phyloP scores from a whole-genome alignment of 148 eudicot species.

The Arbutus unedo region DNA sequence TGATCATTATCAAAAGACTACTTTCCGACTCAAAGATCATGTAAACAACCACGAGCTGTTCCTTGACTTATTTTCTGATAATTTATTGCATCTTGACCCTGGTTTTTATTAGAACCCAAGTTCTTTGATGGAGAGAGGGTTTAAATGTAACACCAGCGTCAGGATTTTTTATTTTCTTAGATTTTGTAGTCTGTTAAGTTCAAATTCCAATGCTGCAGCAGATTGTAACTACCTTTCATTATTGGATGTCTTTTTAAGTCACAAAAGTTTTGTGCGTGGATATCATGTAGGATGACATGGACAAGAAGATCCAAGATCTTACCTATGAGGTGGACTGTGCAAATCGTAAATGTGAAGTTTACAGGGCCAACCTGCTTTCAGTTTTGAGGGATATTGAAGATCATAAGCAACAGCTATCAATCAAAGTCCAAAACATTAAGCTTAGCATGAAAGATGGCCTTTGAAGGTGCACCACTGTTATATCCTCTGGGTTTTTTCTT shows the following conservation, averaged over 20 bases:
- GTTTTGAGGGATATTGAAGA: constrained; percentile 35
- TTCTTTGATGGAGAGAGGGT: not conserved
- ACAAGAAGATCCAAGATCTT: constrained; percentile 37
- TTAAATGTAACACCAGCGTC: not conserved
- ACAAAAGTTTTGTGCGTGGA: not conserved
- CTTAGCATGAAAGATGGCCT: constrained; percentile 28
- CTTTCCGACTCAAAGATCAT: not conserved
- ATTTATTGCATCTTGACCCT: not conserved
- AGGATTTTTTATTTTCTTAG: not conserved
- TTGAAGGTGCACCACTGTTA: constrained; percentile 22
- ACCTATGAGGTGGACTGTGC: constrained; percentile 30
- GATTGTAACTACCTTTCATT: not conserved
- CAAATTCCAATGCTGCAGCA: not conserved
- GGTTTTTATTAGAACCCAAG: not conserved
- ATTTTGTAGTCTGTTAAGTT: not conserved
- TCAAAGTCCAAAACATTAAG: constrained; percentile 35
- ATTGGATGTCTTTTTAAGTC: not conserved
- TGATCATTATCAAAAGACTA: not conserved
- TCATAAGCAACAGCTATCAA: constrained; percentile 35
- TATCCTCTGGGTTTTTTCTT: not conserved
- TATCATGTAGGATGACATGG: constrained; percentile 37
- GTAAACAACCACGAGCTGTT: not conserved
- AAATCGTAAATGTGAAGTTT: constrained; percentile 33
- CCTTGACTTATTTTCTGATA: not conserved
- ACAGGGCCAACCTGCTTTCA: constrained; percentile 33